Evolutionary conservation across 352 stramenopile genomes (phyloP), one percentile per base, ranked within the genome.

Genomic region (Thalassiosira mediterranea): DNA sequence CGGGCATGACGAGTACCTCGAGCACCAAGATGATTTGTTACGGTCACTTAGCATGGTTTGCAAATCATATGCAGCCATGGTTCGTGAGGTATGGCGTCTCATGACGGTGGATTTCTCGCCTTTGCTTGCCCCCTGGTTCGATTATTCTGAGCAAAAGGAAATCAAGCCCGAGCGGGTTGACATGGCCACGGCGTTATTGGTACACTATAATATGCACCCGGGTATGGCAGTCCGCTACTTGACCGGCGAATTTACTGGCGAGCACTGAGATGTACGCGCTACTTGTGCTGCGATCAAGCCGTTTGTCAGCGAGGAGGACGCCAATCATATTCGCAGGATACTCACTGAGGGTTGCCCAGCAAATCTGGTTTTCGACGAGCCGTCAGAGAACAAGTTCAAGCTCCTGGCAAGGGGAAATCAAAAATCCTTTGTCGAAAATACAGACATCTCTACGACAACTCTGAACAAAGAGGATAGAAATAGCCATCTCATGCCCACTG

Each of bases 381-480:
- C 1, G 5, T 8, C 17, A 19, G 10, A 26, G 28, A 0, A 68
- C 48, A 8, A 73, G 63, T 26, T 2, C 31, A 10, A 7, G 1
- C 3, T 63, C 51, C 38, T 77, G 0, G 7, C 1, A 44, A 38
- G 42, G 10, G 66, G 73, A 0, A 83, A 78, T 26, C 32, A 70
- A 5, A 51, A 29, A 47, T 34, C 52, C 13, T 28, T 76, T 17
- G 4, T 37, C 0, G 23, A 63, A 0, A 29, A 81, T 17, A 0
- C 7, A 11, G 23, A 72, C 0, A 11, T 52, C 1, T 49, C 60
- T 26, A 31, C 1, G 0, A 65, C 59, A n/a, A 72, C 53, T 1
- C 38, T 76, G 2, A 65, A 51, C 26, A 76, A 76, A 26, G 72
- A 81, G 37, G 65, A 76, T 7, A 11, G 53, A 19, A 32, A 73